Evolutionary conservation across 106 monocot species (phyloP), one percentile per base, ranked within the genome.

Genomic region (Agapanthus africanus): DNA sequence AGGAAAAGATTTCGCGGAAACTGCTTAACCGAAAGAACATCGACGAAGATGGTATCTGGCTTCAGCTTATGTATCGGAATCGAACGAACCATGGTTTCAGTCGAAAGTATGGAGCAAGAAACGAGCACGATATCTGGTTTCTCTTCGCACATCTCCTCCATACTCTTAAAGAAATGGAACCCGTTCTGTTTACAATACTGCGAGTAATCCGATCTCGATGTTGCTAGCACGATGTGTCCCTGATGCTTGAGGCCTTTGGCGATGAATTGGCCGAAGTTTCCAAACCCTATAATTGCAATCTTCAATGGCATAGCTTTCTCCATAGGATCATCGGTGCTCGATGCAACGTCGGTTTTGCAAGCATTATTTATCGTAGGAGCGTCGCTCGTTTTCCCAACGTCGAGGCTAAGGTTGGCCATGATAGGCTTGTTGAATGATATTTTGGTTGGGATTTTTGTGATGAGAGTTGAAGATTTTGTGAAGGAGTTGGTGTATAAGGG

Each of bases 251-350:
- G 32, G 28, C 78, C 84, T 35, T 39, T 49, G 14, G 84, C 84
- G 11, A 88, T 78, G 70, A 84, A 88, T 74, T 81, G 84, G 15
- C 87, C 87, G 35, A 88, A 88, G 54, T 84, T 88, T 19, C 87
- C 87, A 32, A 88, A 88, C 50, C 87, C 87, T 15, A 81, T 47
- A 37, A 88, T 79, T 0, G 38, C 81, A 33, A 88, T 54, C 72
- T 40, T 84, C 39, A 87, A 26, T 1, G 78, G 71, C n/a, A n/a
- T n/a, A n/a, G n/a, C n/a, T n/a, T n/a, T n/a, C n/a, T n/a, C n/a
- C n/a, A n/a, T n/a, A n/a, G n/a, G n/a, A n/a, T n/a, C n/a, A n/a
- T n/a, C n/a, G n/a, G n/a, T n/a, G n/a, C n/a, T n/a, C n/a, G n/a
- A n/a, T n/a, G n/a, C n/a, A n/a, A n/a, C n/a, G n/a, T 10, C 27